Conservation (phyloP, 2,329 filamentous ascomycete genomes). For the Trichoderma sp. region DNA sequence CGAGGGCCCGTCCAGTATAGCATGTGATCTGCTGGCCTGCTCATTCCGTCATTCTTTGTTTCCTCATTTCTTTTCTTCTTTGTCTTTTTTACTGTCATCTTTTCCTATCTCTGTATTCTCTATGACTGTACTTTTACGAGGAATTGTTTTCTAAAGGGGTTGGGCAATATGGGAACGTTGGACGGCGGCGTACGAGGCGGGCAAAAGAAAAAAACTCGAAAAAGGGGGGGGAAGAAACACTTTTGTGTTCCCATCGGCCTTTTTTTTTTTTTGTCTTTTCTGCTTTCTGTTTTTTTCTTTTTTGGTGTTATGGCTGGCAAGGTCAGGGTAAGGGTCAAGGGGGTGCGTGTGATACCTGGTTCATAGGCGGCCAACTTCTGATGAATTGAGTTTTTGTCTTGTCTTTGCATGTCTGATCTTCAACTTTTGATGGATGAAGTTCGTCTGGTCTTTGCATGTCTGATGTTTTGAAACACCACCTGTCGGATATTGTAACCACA, state of each 20-base stretch:
- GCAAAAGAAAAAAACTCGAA: background rate
- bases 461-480: background rate
- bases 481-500: background rate
- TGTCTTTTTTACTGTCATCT: background rate
- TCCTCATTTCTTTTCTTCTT: background rate
- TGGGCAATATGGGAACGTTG: slow-evolving; percentile 9
- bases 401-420: no score
- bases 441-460: no score
- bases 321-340: background rate
- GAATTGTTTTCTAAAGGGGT: background rate
- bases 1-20: no score
- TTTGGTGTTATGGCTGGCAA: slow-evolving; percentile 15
- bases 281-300: background rate
- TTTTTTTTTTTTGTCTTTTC: background rate
- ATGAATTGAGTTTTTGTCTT: background rate
- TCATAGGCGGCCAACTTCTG: slow-evolving; percentile 10
- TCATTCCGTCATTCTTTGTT: no score
- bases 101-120: background rate
- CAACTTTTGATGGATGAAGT: slow-evolving; percentile 8
- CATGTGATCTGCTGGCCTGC: no score
- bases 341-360: slow-evolving; percentile 14
- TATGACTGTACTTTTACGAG: slow-evolving; percentile 16
- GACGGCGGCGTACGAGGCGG: slow-evolving; percentile 10
- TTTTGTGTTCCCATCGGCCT: background rate
- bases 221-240: background rate